phyloP scores from a whole-genome alignment of 1,284 basidiomycete species.

The Rhodofomes roseus region DNA sequence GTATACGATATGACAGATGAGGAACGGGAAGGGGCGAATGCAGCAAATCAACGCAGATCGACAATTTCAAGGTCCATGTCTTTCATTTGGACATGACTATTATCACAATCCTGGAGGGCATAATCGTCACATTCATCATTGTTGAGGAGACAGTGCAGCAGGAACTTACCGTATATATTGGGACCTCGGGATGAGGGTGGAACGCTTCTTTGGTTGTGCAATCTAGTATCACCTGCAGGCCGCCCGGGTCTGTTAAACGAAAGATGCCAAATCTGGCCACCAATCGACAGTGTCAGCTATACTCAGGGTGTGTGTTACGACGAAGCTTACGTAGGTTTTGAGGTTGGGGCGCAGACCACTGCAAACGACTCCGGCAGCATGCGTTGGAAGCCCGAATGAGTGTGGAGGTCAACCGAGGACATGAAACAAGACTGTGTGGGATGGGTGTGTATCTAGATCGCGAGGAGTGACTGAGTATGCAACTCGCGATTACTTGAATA shows the following conservation, averaged over 20 bases:
- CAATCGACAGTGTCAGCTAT: neutral
- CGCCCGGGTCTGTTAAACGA: conserved; percentile 81
- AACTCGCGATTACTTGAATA: neutral
- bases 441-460: conserved; percentile 81
- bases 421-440: conserved; percentile 90
- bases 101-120: conserved; percentile 61
- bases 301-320: neutral
- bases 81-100: conserved; percentile 76
- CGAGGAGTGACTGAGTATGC: neutral
- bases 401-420: conserved; percentile 87
- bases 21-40: neutral
- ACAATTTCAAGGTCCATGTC: conserved; percentile 38
- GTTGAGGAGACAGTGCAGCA: neutral
- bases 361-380: conserved; percentile 91
- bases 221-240: conserved; percentile 63
- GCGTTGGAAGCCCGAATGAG: conserved; percentile 81
- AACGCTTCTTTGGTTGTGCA: conserved; percentile 75
- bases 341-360: conserved; percentile 83
- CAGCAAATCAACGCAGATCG: conserved; percentile 5
- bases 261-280: conserved; percentile 84
- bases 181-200: conserved; percentile 77
- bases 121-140: neutral
- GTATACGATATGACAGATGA: conserved; percentile 2
- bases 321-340: conserved; percentile 61
- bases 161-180: conserved; percentile 72